phyloP scores from a whole-genome alignment of 768 basidiomycete species.

The Russula earlei region DNA sequence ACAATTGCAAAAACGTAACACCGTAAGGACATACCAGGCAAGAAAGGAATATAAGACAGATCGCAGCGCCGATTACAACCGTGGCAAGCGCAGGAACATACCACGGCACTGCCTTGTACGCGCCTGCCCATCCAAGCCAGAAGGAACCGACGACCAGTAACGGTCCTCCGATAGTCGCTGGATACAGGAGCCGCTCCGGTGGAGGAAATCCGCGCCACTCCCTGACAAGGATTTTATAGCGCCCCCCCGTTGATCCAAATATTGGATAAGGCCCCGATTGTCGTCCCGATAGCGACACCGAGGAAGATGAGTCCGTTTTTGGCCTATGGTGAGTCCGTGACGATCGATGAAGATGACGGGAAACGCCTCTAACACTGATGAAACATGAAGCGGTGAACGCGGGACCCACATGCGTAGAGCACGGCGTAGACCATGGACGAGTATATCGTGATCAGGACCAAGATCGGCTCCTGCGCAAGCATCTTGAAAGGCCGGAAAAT shows the following conservation, averaged over 20 bases:
- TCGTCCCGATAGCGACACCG: slow-evolving; percentile 30
- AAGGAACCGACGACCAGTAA: slow-evolving; percentile 30
- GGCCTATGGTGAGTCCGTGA: slow-evolving; percentile 27
- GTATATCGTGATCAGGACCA: slow-evolving; percentile 52
- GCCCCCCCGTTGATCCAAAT: slow-evolving; percentile 20
- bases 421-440: slow-evolving; percentile 50
- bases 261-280: slow-evolving; percentile 24
- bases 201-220: slow-evolving; percentile 34
- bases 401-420: slow-evolving; percentile 44
- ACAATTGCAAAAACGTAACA: background rate
- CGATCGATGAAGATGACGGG: slow-evolving; percentile 31
- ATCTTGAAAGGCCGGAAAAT: slow-evolving; percentile 51
- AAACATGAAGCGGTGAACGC: background rate
- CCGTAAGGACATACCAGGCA: slow-evolving; percentile 33
- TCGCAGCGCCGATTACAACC: slow-evolving; percentile 37
- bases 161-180: slow-evolving; percentile 30
- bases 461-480: slow-evolving; percentile 52
- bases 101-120: slow-evolving; percentile 46
- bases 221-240: slow-evolving; percentile 25
- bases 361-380: slow-evolving; percentile 29
- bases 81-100: slow-evolving; percentile 46
- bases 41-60: slow-evolving; percentile 44
- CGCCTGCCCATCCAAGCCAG: slow-evolving; percentile 44
- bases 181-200: slow-evolving; percentile 32
- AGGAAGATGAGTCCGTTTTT: slow-evolving; percentile 33